phyloP scores from a whole-genome alignment of 495 filamentous ascomycete species.

The Zalerion maritima region DNA sequence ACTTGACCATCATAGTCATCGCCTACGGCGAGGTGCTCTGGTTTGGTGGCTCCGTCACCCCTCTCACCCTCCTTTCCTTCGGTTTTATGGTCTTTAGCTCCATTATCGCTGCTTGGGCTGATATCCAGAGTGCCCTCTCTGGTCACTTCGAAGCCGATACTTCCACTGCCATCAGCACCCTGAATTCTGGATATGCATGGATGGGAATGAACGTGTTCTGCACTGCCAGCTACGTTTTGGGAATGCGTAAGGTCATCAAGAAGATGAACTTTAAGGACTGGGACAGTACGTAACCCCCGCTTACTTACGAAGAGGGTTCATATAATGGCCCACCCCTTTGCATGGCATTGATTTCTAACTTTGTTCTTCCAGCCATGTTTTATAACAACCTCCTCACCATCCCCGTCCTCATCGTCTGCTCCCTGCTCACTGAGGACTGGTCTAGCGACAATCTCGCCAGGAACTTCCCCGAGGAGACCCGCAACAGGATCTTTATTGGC shows the following conservation, averaged over 20 bases:
- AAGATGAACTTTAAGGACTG: constrained; percentile 99
- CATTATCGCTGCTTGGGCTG: constrained; percentile 91
- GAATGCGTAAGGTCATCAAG: constrained; percentile 98
- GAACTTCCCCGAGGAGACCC: constrained; percentile 72
- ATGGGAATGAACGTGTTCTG: constrained; percentile 97
- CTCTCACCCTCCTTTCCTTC: constrained; percentile 84
- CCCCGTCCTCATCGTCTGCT: constrained; percentile 72
- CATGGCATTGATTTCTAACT: neutral
- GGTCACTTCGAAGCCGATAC: constrained; percentile 41
- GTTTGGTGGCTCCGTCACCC: constrained; percentile 90
- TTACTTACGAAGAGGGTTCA: constrained; percentile 3
- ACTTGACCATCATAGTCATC: constrained; percentile 96
- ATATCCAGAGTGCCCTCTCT: constrained; percentile 77
- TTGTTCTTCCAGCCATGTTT: constrained; percentile 65
- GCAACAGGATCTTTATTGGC: constrained; percentile 62
- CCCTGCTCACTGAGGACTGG: constrained; percentile 84
- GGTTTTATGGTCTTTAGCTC: constrained; percentile 95
- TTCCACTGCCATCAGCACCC: constrained; percentile 62
- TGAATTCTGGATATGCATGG: constrained; percentile 96
- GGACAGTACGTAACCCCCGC: constrained; percentile 58
- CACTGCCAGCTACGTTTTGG: constrained; percentile 75
- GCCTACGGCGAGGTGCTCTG: constrained; percentile 97
- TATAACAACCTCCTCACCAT: constrained; percentile 99
- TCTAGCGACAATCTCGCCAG: constrained; percentile 62
- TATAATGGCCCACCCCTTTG: constrained; percentile 1